Evolutionary conservation across 306 rosid species (phyloP).

Genomic region (Trichosanthes cucumerina): DNA sequence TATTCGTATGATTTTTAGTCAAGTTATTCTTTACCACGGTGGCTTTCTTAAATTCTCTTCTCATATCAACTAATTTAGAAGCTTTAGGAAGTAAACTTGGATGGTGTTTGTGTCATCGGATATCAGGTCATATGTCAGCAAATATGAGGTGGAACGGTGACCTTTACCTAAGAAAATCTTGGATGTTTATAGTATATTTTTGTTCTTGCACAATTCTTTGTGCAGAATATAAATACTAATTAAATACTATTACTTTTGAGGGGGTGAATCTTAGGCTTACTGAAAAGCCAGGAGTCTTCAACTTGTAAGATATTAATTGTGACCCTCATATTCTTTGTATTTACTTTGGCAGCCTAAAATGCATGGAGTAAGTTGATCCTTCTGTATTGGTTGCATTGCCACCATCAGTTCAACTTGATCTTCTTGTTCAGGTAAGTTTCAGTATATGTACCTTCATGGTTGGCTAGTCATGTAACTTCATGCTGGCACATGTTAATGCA

Average conservation of each 20-base stretch:
- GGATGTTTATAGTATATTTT: neutral
- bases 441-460: neutral
- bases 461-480: neutral
- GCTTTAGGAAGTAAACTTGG: neutral
- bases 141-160: neutral
- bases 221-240: neutral
- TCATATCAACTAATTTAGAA: neutral
- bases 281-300: neutral
- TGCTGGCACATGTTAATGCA: neutral
- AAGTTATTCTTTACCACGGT: neutral
- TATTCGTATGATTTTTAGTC: neutral
- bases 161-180: neutral
- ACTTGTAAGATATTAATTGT: conserved; percentile 1
- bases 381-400: conserved; percentile 83
- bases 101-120: neutral
- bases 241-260: neutral
- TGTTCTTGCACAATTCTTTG: neutral
- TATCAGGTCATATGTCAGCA: neutral
- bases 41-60: neutral
- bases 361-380: conserved; percentile 55
- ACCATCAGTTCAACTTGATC: conserved; percentile 74
- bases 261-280: neutral
- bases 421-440: conserved; percentile 66
- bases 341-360: conserved; percentile 43
- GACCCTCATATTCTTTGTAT: neutral